A percentile compares a stretch with the other conserved stretches of the same genome.
These are phyloP conservation scores for Geotrichum ghanense DNA, from an alignment of 805 yeast species.

Conservation along the genomic window DNA sequence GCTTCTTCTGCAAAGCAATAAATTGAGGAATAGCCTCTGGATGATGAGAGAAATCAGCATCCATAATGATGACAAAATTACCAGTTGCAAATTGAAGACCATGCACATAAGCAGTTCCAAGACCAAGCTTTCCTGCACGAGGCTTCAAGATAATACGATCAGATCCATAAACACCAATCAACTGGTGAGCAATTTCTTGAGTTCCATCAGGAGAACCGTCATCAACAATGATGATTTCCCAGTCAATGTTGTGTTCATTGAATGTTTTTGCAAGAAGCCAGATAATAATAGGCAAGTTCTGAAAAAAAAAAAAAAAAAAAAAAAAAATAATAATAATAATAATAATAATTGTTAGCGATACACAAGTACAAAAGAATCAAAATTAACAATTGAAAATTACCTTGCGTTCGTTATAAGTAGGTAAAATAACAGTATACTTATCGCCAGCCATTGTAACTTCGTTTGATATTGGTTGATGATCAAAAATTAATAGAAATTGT, in stretches of 20 bases:
- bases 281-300: constrained; percentile 53
- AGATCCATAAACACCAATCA: constrained; percentile 37
- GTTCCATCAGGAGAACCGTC: constrained; percentile 79
- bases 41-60: constrained; percentile 74
- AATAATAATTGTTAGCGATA: too few species aligned
- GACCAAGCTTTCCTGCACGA: constrained; percentile 66
- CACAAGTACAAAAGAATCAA: too few species aligned
- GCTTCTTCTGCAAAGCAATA: constrained; percentile 44
- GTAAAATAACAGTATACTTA: constrained; percentile 64
- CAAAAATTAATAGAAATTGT: too few species aligned
- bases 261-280: constrained; percentile 62
- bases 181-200: constrained; percentile 51
- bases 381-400: too few species aligned
- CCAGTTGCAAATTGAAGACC: constrained; percentile 64
- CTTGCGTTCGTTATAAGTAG: constrained; percentile 66
- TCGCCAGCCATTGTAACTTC: constrained; percentile 1
- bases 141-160: constrained; percentile 55
- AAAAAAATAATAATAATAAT: too few species aligned
- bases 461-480: background rate
- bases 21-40: constrained; percentile 72
- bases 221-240: constrained; percentile 73
- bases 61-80: constrained; percentile 69
- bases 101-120: constrained; percentile 73
- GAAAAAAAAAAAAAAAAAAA: too few species aligned
- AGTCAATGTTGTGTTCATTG: constrained; percentile 41